These are phyloP conservation scores for Botrytis medusae DNA, from an alignment of 2,329 filamentous ascomycete genomes.

Conservation along the genomic window DNA sequence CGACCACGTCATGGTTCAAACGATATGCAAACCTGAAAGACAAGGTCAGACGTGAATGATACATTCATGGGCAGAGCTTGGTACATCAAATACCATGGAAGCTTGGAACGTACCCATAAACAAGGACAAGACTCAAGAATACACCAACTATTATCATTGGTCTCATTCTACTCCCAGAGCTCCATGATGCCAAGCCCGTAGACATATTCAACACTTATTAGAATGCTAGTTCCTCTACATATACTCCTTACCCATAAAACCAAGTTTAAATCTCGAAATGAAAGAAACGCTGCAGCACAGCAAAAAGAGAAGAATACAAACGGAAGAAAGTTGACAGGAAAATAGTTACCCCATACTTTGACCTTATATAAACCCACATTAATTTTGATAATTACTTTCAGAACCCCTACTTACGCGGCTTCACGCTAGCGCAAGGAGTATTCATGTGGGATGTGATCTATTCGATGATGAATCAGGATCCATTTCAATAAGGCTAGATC, in stretches of 20 bases:
- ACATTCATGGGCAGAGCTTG: too few relatives aligned
- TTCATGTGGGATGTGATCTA: neutral
- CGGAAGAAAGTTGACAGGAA: neutral
- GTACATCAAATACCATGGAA: too few relatives aligned
- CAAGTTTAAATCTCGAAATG: neutral
- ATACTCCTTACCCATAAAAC: neutral
- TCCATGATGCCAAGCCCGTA: neutral
- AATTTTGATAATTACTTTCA: neutral
- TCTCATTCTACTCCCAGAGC: constrained; percentile 2
- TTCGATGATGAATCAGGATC: neutral
- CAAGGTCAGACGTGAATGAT: neutral
- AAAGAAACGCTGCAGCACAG: neutral
- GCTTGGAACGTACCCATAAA: constrained; percentile 14
- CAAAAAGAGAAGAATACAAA: neutral
- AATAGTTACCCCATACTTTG: neutral
- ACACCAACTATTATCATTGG: neutral
- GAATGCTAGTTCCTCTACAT: neutral
- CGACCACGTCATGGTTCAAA: neutral
- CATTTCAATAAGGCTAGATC: neutral
- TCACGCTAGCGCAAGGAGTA: neutral
- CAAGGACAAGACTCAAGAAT: constrained; percentile 4
- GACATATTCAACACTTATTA: neutral
- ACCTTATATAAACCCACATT: neutral
- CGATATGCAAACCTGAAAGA: constrained; percentile 2
- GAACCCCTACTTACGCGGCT: neutral